Conservation (phyloP, 495 filamentous ascomycete species). For the Trichoderma erinaceum region DNA sequence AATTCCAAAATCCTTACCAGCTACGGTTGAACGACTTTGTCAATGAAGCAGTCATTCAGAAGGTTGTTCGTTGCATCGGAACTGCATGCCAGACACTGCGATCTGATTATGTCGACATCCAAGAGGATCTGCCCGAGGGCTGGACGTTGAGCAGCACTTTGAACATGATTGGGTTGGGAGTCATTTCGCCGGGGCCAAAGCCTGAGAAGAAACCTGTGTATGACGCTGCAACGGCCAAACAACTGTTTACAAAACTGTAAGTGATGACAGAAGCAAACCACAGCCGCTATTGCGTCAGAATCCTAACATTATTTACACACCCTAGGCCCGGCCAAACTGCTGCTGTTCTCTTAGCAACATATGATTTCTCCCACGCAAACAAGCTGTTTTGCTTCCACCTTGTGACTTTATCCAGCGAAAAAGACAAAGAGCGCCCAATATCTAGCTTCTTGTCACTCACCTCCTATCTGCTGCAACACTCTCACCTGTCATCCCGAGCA, state of each 20-base stretch:
- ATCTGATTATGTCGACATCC: conserved; percentile 76
- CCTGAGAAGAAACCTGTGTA: conserved; percentile 51
- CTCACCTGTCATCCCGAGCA: conserved; percentile 72
- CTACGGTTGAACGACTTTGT: conserved; percentile 95
- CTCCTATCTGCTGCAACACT: conserved; percentile 90
- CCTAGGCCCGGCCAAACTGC: conserved; percentile 70
- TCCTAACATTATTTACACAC: conserved; percentile 24
- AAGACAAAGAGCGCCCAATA: conserved; percentile 69
- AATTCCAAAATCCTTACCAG: conserved; percentile 96
- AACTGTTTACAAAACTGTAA: conserved; percentile 60
- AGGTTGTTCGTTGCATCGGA: conserved; percentile 70
- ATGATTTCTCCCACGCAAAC: conserved; percentile 92
- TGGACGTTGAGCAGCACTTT: conserved; percentile 80
- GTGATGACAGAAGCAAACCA: conserved; percentile 16
- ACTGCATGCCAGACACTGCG: conserved; percentile 58
- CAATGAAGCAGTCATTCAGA: conserved; percentile 80
- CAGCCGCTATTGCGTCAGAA: not conserved
- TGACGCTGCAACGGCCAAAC: conserved; percentile 67
- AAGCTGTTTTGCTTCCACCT: conserved; percentile 90
- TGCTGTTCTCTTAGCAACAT: conserved; percentile 73
- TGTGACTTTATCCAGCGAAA: conserved; percentile 57
- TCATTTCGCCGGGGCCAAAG: conserved; percentile 62
- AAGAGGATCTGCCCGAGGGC: conserved; percentile 86
- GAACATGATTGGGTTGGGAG: conserved; percentile 76
- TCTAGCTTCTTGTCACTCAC: conserved; percentile 78